phyloP scores from a whole-genome alignment of 768 basidiomycete species.

The Leccinum subtestaceum region DNA sequence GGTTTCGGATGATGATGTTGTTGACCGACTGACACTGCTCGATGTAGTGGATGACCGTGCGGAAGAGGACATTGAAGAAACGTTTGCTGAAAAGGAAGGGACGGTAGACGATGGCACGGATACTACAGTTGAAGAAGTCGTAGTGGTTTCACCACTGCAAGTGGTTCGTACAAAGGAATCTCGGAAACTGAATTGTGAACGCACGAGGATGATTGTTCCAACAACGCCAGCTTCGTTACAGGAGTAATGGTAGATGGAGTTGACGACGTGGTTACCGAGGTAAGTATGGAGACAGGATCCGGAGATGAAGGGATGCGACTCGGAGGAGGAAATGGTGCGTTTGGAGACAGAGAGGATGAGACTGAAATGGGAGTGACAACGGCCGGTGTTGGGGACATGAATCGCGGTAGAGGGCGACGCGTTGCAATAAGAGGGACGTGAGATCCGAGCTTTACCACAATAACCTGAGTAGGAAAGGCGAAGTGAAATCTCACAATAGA shows the following conservation, averaged over 20 bases:
- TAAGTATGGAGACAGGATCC: conserved; percentile 19
- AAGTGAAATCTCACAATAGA: conserved; percentile 8
- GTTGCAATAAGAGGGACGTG: conserved; percentile 8
- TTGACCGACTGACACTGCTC: conserved; percentile 15
- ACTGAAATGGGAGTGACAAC: conserved; percentile 12
- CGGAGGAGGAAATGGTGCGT: conserved; percentile 8
- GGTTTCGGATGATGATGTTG: conserved; percentile 15
- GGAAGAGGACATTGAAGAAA: conserved; percentile 11
- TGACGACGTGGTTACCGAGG: conserved; percentile 23
- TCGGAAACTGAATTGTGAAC: conserved; percentile 13
- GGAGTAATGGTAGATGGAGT: conserved; percentile 10
- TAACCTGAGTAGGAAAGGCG: not conserved
- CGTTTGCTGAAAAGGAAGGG: conserved; percentile 6
- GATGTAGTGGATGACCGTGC: conserved; percentile 17
- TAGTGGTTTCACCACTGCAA: conserved; percentile 13
- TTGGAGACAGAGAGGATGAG: conserved; percentile 8
- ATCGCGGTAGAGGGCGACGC: conserved; percentile 7
- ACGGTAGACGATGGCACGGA: conserved; percentile 8
- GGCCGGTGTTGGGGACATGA: conserved; percentile 21
- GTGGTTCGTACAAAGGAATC: conserved; percentile 15
- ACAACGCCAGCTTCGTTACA: conserved; percentile 10
- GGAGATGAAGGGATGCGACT: conserved; percentile 8
- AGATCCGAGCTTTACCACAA: conserved; percentile 1
- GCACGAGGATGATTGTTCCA: conserved; percentile 22
- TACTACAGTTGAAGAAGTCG: conserved; percentile 11